phyloP scores from a whole-genome alignment of 139 green algal genomes.

The Gonium pectorale region DNA sequence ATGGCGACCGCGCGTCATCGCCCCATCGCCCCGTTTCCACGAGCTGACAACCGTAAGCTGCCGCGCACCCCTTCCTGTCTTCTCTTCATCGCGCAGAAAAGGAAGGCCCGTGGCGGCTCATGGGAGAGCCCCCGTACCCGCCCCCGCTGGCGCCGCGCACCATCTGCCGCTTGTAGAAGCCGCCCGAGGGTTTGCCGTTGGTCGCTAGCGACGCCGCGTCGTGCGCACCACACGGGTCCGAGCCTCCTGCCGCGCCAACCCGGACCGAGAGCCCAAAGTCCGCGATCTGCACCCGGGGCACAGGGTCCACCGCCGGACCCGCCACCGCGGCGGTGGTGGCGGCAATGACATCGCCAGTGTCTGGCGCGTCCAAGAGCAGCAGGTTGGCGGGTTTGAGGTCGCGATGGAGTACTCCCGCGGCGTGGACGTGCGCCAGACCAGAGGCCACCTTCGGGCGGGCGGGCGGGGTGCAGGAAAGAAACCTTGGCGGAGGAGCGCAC shows the following conservation, averaged over 20 bases:
- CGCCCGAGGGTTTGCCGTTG: constrained; percentile 53
- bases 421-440: constrained; percentile 39
- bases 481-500: too few species aligned
- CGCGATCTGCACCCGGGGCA: constrained; percentile 31
- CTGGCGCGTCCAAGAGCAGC: constrained; percentile 53
- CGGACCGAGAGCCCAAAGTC: constrained; percentile 55
- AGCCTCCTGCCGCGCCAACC: constrained; percentile 21
- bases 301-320: neutral
- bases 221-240: neutral
- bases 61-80: too few species aligned
- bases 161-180: constrained; percentile 80
- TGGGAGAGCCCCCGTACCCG: too few species aligned
- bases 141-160: neutral
- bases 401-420: neutral
- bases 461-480: too few species aligned
- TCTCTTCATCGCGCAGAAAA: too few species aligned
- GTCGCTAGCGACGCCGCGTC: neutral
- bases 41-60: too few species aligned
- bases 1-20: too few species aligned
- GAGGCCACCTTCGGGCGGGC: neutral
- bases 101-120: neutral
- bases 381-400: constrained; percentile 92
- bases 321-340: too few species aligned
- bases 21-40: too few species aligned
- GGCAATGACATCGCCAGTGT: too few species aligned